These are phyloP conservation scores for Coelastrella sp. DNA, from an alignment of 139 green algal genomes.

Conservation along the genomic window DNA sequence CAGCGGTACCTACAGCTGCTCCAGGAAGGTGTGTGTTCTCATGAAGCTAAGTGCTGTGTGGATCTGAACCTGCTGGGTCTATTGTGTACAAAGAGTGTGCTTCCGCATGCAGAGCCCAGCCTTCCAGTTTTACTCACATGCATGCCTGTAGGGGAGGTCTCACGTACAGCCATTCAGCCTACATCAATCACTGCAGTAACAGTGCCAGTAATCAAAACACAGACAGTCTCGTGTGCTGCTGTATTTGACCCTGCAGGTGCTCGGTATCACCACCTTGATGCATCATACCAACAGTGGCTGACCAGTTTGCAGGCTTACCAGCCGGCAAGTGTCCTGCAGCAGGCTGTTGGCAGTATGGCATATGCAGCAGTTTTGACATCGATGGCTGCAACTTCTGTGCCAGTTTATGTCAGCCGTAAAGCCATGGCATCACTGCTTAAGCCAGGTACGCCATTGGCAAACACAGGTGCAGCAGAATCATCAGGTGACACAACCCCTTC, in stretches of 20 bases:
- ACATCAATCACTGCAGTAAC: not conserved
- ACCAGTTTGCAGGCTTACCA: constrained; percentile 46
- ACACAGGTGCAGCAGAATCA: too few species aligned
- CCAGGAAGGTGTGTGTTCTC: constrained; percentile 34
- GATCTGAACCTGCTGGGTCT: too few species aligned
- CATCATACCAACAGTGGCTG: constrained; percentile 42
- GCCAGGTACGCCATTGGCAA: too few species aligned
- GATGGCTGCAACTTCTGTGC: constrained; percentile 23
- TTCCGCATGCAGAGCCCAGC: too few species aligned
- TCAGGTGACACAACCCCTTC: too few species aligned
- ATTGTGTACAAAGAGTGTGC: too few species aligned
- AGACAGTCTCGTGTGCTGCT: too few species aligned
- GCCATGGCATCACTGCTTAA: not conserved
- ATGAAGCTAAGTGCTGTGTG: too few species aligned
- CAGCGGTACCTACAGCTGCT: constrained; percentile 58
- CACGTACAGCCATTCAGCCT: too few species aligned
- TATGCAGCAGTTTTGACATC: constrained; percentile 14
- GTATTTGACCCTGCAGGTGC: constrained; percentile 50
- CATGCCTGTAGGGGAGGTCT: too few species aligned
- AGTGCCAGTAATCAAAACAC: too few species aligned
- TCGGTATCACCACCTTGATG: constrained; percentile 38
- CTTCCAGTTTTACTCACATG: not conserved
- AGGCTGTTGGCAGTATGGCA: constrained; percentile 20
- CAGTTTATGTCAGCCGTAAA: not conserved
- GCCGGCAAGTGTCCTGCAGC: not conserved